Evolutionary conservation across 2,329 filamentous ascomycete genomes (phyloP).

Genomic region (Calonectria pseudoreteaudii): DNA sequence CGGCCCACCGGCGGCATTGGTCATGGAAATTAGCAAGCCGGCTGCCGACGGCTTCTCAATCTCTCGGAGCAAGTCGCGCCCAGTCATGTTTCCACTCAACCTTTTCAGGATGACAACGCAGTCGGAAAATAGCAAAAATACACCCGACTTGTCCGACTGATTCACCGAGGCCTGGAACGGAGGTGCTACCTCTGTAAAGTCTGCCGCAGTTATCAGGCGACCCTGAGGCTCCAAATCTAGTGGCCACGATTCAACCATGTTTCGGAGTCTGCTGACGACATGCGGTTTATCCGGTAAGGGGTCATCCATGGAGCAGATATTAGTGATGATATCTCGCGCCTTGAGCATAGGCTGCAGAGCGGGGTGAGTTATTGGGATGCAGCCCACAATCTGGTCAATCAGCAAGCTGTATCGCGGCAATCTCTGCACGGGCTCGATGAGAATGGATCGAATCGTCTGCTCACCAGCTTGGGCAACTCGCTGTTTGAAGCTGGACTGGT

Average conservation of each 20-base stretch:
- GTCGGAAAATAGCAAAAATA: conserved; percentile 88
- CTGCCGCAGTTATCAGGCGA: conserved; percentile 83
- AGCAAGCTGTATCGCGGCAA: conserved; percentile 94
- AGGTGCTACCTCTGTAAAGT: conserved; percentile 80
- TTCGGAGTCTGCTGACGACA: conserved; percentile 78
- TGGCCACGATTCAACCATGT: conserved; percentile 84
- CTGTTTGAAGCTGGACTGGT: conserved; percentile 84
- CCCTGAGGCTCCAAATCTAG: conserved; percentile 77
- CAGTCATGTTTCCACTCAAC: conserved; percentile 71
- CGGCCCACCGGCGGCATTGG: conserved; percentile 70
- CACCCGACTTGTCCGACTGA: conserved; percentile 67
- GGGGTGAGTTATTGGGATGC: conserved; percentile 86
- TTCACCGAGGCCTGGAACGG: conserved; percentile 69
- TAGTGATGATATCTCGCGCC: conserved; percentile 92
- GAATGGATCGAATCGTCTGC: conserved; percentile 87
- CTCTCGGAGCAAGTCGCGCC: conserved; percentile 84
- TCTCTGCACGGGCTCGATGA: conserved; percentile 96
- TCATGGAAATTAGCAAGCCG: conserved; percentile 72
- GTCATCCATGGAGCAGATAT: conserved; percentile 93
- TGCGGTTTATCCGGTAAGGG: conserved; percentile 77
- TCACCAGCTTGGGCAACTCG: conserved; percentile 87
- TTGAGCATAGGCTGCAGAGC: conserved; percentile 86
- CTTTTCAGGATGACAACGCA: conserved; percentile 83
- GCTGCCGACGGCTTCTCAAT: conserved; percentile 83
- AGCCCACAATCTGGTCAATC: conserved; percentile 93